Percentiles rank a stretch among this genome's conserved stretches.
phyloP scores from a whole-genome alignment of 108 stramenopile species.

The Cyclotella baltica region DNA sequence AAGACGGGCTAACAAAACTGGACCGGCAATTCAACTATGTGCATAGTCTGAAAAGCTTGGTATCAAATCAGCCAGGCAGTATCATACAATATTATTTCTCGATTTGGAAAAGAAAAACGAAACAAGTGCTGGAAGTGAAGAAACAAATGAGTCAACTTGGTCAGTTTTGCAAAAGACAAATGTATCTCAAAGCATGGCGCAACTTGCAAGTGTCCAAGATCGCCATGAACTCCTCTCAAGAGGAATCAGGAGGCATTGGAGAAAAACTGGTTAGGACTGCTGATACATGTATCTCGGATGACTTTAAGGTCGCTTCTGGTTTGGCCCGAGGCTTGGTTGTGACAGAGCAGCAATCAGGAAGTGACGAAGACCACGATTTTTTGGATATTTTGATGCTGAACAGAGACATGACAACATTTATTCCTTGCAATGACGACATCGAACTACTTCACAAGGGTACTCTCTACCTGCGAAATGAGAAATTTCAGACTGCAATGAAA shows the following conservation, averaged over 20 bases:
- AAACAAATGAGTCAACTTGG: constrained; percentile 18
- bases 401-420: background rate
- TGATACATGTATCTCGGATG: background rate
- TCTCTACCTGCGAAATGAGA: constrained; percentile 19
- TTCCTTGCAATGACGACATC: constrained; percentile 14
- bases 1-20: constrained; percentile 23
- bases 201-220: background rate
- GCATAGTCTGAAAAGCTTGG: constrained; percentile 28
- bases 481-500: constrained; percentile 21
- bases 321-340: background rate
- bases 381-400: background rate
- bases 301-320: background rate
- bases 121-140: background rate
- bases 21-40: constrained; percentile 35
- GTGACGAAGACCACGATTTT: background rate
- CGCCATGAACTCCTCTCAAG: background rate
- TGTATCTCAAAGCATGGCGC: background rate
- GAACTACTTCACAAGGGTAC: constrained; percentile 19
- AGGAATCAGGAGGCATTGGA: constrained; percentile 1
- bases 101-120: constrained; percentile 6
- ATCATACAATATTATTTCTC: constrained; percentile 18
- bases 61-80: constrained; percentile 24
- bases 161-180: background rate
- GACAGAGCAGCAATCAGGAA: background rate
- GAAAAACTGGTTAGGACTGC: constrained; percentile 7